Evolutionary conservation across 2,329 filamentous ascomycete species (phyloP), one percentile per base, ranked within the genome.

Genomic region (Neodidymelliopsis sp.): DNA sequence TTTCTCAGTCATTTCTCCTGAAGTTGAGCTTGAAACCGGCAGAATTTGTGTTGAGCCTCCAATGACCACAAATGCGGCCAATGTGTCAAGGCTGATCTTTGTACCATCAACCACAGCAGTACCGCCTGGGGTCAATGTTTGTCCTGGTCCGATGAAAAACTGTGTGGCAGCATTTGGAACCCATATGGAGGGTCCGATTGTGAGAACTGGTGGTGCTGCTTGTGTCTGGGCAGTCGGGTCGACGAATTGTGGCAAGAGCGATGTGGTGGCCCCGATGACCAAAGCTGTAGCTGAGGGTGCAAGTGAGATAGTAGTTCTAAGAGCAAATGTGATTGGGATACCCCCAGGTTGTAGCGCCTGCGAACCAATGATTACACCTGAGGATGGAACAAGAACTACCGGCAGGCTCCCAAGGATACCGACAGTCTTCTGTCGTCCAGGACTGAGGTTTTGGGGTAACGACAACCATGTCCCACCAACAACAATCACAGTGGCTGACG

Each of bases 151-250:
- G 4, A 79, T 54, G 36, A 71, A 72, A 62, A 75, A 79, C 29
- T 78, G 75, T 1, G 75, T 78, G 3, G 75, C 75, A 24, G 75
- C 75, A 55, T 79, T 78, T 2, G 73, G 73, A 1, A 75, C 77
- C 22, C 75, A 66, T 1, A 66, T 72, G 2, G 66, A 60, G 0
- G 66, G 67, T 10, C 75, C 75, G 15, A 79, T 57, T 1, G 73
- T 77, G 25, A 79, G 49, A 6, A 77, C 48, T 11, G 71, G 71
- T 16, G 69, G 61, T n/a, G 62, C 52, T 15, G 49, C 49, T 4
- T 46, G 44, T 4, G 47, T 18, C n/a, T 49, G 59, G 19, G 38
- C 19, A 27, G 36, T 28, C 30, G 52, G 38, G 6, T 48, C 43
- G 9, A 47, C 25, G 4, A 59, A 37, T 12, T 45, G 49, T 4